Conservation (phyloP, 2,329 filamentous ascomycete genomes). For the Ceratocystis destructans region DNA sequence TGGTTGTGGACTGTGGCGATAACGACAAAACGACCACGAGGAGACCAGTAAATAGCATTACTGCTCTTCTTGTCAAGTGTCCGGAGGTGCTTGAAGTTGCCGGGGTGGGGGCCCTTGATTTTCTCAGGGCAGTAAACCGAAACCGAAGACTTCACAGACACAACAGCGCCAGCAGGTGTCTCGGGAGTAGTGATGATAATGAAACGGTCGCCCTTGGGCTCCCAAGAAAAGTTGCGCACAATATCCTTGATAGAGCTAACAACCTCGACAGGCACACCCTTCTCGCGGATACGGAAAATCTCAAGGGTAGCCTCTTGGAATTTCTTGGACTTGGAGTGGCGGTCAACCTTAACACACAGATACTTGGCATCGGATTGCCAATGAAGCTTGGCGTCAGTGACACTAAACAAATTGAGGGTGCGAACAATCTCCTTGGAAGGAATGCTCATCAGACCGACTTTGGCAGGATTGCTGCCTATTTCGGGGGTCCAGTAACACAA, state of each 20-base stretch:
- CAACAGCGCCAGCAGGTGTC: conserved; percentile 60
- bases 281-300: conserved; percentile 94
- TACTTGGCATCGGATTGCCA: conserved; percentile 95
- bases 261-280: conserved; percentile 95
- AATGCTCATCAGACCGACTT: conserved; percentile 91
- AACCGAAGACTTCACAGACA: conserved; percentile 85
- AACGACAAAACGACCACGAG: conserved; percentile 85
- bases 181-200: conserved; percentile 93
- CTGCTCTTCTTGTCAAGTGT: conserved; percentile 98
- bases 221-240: conserved; percentile 99
- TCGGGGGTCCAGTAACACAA: conserved; percentile 99
- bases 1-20: conserved; percentile 86
- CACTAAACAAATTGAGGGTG: conserved; percentile 94
- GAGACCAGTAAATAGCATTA: conserved; percentile 99
- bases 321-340: conserved; percentile 98
- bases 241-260: conserved; percentile 97
- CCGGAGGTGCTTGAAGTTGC: conserved; percentile 92
- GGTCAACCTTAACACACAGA: conserved; percentile 95
- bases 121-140: conserved; percentile 97
- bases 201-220: conserved; percentile 94
- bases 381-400: conserved; percentile 93
- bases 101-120: conserved; percentile 62
- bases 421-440: conserved; percentile 89
- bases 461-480: conserved; percentile 92
- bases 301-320: conserved; percentile 92